Percentiles rank a stretch among this genome's conserved stretches.
Conservation (phyloP, 495 filamentous ascomycete genomes). For the Aspergillus ostianus region DNA sequence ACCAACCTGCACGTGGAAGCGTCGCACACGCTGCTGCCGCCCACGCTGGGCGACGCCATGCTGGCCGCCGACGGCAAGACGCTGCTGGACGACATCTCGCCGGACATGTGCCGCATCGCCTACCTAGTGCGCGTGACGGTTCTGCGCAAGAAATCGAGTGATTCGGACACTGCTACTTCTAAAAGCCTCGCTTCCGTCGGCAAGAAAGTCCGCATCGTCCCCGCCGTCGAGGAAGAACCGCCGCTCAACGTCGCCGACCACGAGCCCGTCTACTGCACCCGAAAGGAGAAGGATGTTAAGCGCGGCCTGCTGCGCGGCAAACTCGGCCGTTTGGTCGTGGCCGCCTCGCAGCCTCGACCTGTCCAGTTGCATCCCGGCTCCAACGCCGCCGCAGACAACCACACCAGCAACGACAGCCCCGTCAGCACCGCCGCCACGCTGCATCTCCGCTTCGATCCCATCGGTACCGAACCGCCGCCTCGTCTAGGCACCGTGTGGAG, state of each 20-base stretch:
- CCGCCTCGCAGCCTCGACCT: conserved; percentile 70
- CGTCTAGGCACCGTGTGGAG: conserved; percentile 61
- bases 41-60: conserved; percentile 72
- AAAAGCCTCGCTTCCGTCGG: conserved; percentile 48
- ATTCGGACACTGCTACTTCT: conserved; percentile 28
- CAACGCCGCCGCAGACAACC: conserved; percentile 29
- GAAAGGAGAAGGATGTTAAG: conserved; percentile 72
- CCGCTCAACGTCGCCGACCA: conserved; percentile 64
- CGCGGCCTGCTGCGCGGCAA: conserved; percentile 78
- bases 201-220: conserved; percentile 75
- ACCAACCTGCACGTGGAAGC: conserved; percentile 58
- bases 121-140: conserved; percentile 69
- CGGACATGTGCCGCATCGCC: conserved; percentile 72
- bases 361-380: conserved; percentile 54
- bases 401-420: conserved; percentile 12
- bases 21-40: conserved; percentile 77
- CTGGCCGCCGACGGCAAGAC: conserved; percentile 47
- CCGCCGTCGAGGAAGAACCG: conserved; percentile 68
- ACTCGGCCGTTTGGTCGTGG: conserved; percentile 67
- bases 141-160: conserved; percentile 21
- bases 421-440: conserved; percentile 64
- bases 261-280: conserved; percentile 63
- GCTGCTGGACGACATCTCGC: conserved; percentile 75
- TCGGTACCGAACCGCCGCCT: conserved; percentile 61
- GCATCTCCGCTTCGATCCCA: conserved; percentile 72